Evolutionary conservation across 441 rosid species (phyloP), one percentile per base, ranked within the genome.

Genomic region (Gossypium gossypioides): DNA sequence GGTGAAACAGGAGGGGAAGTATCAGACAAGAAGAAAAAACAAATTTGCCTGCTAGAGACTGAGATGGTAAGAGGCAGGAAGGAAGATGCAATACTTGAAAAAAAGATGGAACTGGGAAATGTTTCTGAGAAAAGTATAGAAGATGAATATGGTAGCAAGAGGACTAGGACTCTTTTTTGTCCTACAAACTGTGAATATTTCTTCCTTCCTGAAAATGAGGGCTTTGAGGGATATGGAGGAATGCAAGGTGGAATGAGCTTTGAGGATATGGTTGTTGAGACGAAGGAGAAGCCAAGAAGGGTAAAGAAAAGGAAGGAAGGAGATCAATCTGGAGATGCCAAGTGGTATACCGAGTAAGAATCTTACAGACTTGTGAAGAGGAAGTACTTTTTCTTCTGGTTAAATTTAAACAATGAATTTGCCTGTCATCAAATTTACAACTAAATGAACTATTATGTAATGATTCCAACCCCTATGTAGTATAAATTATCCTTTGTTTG

Each of bases 1-100:
- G 73, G 16, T 74, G 72, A 70, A 70, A 60, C 78, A 72, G 79
- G 52, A 68, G 46, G 32, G 51, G 75, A 64, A 44, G 67, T 72
- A 4, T 78, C 77, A 32, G 27, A 29, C 4, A 71, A 76, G 70
- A 74, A 76, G 65, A 71, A 63, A 63, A 71, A 22, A 52, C 57
- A 52, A 44, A 34, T 27, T 58, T 19, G 13, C 70, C 66, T 51
- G 19, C 50, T 16, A 42, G 66, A 44, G 16, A 25, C 27, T 21
- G 68, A 32, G 19, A 60, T 2, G 24, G 12, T 10, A 64, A 64
- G 16, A 18, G 27, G 27, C 18, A 55, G 44, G 68, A 50, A 42
- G 12, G 67, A 65, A 27, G 51, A n/a, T 66, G 54, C 71, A 48
- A 32, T 25, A 56, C 42, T 42, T 32, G 68, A 72, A 60, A 34